Conservation (phyloP, 805 yeast species). For the Candida odintsovae region DNA sequence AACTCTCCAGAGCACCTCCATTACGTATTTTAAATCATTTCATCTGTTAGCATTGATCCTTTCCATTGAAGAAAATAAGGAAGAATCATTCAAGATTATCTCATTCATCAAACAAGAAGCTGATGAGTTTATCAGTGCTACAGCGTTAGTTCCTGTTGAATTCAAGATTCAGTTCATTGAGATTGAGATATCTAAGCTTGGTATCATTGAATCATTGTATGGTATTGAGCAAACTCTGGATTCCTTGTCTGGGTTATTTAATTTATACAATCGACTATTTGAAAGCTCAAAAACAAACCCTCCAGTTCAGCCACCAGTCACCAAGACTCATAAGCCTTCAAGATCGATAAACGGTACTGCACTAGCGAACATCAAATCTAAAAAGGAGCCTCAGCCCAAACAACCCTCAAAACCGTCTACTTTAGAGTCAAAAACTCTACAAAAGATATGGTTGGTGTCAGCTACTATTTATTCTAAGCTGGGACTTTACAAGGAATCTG, state of each 20-base stretch:
- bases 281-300: not conserved
- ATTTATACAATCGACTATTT: constrained; percentile 47
- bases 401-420: not conserved
- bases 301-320: not conserved
- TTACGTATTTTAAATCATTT: constrained; percentile 58
- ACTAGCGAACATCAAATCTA: constrained; percentile 11
- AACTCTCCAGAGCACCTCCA: constrained; percentile 24
- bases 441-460: constrained; percentile 71
- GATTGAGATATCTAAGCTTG: constrained; percentile 68
- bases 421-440: constrained; percentile 38
- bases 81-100: constrained; percentile 50
- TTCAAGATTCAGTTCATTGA: constrained; percentile 40
- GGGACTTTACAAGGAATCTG: constrained; percentile 53
- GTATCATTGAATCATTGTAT: constrained; percentile 55
- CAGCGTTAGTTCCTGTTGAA: constrained; percentile 1
- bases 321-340: constrained; percentile 9
- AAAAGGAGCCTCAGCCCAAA: constrained; percentile 4
- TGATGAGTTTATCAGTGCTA: constrained; percentile 23
- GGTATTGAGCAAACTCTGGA: constrained; percentile 59
- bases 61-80: constrained; percentile 53
- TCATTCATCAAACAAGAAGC: constrained; percentile 45
- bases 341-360: constrained; percentile 14
- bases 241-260: constrained; percentile 60
- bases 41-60: constrained; percentile 60
- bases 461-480: constrained; percentile 56